Base-by-base conservation (phyloP, 2,329 filamentous ascomycete species). In the Phyllosticta capitalensis region DNA sequence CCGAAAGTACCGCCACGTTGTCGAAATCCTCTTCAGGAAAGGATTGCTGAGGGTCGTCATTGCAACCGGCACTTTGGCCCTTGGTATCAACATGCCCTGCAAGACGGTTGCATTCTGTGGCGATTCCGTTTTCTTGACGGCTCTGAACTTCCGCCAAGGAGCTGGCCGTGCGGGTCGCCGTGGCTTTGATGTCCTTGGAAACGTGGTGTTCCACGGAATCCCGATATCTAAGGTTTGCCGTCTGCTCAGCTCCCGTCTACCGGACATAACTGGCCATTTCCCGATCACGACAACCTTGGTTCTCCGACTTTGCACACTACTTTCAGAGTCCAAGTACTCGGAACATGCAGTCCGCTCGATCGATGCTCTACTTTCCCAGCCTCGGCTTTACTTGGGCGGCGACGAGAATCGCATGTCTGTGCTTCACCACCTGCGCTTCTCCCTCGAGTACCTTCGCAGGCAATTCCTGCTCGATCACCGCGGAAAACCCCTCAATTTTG, bases 51-150 rank as follows among this genome's bases (percentile, higher is more conserved):
- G 82, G 7, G 84, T 87, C 0, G 83, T 92, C 26, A 79, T 92
- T 24, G 88, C 88, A 0, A 92, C 88, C 1, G 88, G 87, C 0
- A 91, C 88, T 0, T 78, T 91, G 21, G 86, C 86, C 1, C 75
- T 92, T 5, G 89, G 89, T 75, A 87, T 92, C 75, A 92, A 62
- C 64, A 89, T 90, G 86, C 89, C 89, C 9, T 92, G 88, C 69
- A 89, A 89, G 69, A 92, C 88, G 0, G 87, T 91, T 0, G 83
- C 90, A 1, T 92, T 92, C 69, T 80, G 79, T 17, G 87, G 87
- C 0, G 88, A 92, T 68, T 89, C 85, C 0, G 78, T 88, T 2
- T 90, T 82, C 67, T 74, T 92, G 51, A 90, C 87, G 0, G 83
- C 88, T 0, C 80, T 92, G 56, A 90, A 89, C 68, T 92, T 87